phyloP scores from a whole-genome alignment of 257 asterid species.

The Apocynum venetum region DNA sequence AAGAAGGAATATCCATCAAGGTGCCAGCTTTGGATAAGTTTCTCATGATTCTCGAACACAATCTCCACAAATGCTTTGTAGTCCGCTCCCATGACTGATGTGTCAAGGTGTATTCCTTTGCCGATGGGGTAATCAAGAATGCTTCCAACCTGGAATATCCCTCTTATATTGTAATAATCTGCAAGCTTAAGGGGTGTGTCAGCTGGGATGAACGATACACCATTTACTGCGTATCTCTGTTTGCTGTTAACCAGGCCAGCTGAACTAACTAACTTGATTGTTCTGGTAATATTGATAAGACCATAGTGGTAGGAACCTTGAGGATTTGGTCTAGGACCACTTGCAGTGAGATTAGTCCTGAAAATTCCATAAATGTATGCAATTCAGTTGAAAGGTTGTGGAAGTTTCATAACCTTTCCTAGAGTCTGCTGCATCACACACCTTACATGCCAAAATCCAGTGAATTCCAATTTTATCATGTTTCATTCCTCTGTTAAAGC shows the following conservation, averaged over 20 bases:
- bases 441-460: no score
- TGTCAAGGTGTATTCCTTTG: constrained; percentile 29
- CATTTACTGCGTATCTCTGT: constrained; percentile 60
- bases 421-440: no score
- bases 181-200: constrained; percentile 79
- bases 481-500: no score
- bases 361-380: background rate
- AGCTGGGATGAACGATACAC: constrained; percentile 50
- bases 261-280: constrained; percentile 22
- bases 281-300: no score
- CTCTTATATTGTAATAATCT: constrained; percentile 52
- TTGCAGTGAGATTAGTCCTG: constrained; percentile 70
- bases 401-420: no score
- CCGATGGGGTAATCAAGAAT: constrained; percentile 39
- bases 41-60: constrained; percentile 60
- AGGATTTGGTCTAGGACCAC: constrained; percentile 88
- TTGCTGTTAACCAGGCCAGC: constrained; percentile 33
- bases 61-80: constrained; percentile 57
- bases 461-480: no score
- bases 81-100: constrained; percentile 64
- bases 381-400: no score
- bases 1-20: constrained; percentile 76
- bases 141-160: constrained; percentile 58
- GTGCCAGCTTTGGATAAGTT: constrained; percentile 56
- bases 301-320: background rate